Percentiles rank a stretch among this genome's conserved stretches.
These are phyloP conservation scores for Xylaria flabelliformis DNA, from an alignment of 495 filamentous ascomycete species.

Conservation along the genomic window DNA sequence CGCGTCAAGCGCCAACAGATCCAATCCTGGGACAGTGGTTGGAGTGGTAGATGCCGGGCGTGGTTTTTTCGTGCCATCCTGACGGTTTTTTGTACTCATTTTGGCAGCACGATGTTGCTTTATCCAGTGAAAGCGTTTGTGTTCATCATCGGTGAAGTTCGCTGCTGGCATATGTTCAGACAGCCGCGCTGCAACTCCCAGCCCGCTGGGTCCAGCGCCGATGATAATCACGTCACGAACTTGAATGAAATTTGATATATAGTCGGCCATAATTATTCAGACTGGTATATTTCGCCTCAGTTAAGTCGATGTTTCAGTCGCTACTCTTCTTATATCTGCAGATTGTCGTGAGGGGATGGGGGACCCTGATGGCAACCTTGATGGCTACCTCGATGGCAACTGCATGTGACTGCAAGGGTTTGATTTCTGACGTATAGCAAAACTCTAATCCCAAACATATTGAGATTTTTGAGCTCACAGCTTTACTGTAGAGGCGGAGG, in stretches of 20 bases:
- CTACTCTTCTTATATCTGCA: constrained; percentile 13
- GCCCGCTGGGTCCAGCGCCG: constrained; percentile 68
- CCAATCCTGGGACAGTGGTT: constrained; percentile 41
- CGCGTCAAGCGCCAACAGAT: constrained; percentile 59
- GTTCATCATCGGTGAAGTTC: constrained; percentile 70
- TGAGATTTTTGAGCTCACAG: background rate
- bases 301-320: background rate
- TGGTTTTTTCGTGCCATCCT: constrained; percentile 31
- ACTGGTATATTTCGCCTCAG: background rate
- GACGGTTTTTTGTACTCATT: constrained; percentile 35
- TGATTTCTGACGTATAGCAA: background rate
- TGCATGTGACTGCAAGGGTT: background rate
- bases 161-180: constrained; percentile 66
- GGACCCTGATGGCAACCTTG: constrained; percentile 24
- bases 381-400: constrained; percentile 33
- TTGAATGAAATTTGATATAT: constrained; percentile 29
- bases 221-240: constrained; percentile 66
- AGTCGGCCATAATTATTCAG: constrained; percentile 12
- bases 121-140: constrained; percentile 70
- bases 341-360: background rate
- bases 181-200: constrained; percentile 65
- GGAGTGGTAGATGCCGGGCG: constrained; percentile 35
- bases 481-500: background rate
- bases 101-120: constrained; percentile 50
- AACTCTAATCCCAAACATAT: background rate